A percentile compares a stretch with the other conserved stretches of the same genome.
Evolutionary conservation across 2,329 filamentous ascomycete species (phyloP).

Genomic region (Pseudopithomyces maydicus): DNA sequence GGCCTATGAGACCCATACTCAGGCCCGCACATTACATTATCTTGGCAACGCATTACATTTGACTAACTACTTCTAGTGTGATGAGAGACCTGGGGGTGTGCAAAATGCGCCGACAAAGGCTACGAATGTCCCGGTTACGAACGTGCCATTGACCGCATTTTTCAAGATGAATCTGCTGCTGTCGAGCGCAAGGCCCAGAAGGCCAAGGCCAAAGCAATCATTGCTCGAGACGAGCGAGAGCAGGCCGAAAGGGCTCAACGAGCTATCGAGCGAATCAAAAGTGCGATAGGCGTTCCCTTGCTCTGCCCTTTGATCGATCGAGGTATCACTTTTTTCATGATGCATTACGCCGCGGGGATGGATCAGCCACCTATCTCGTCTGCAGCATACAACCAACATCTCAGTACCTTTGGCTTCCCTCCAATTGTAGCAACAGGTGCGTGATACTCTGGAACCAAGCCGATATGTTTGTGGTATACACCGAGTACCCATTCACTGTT

Average conservation of each 20-base stretch:
- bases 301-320: constrained; percentile 33
- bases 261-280: constrained; percentile 10
- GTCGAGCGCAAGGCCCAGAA: constrained; percentile 33
- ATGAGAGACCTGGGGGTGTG: constrained; percentile 34
- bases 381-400: constrained; percentile 24
- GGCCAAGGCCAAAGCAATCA: constrained; percentile 36
- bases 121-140: constrained; percentile 40
- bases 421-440: constrained; percentile 32
- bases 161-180: constrained; percentile 37
- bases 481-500: background rate
- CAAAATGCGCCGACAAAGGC: constrained; percentile 30
- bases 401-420: constrained; percentile 38
- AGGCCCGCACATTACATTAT: background rate
- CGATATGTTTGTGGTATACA: background rate
- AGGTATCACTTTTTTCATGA: constrained; percentile 42
- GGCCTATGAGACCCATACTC: background rate
- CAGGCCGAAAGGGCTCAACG: background rate
- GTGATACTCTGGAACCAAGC: background rate
- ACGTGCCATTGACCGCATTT: constrained; percentile 31
- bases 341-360: constrained; percentile 27
- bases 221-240: constrained; percentile 26
- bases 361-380: constrained; percentile 36
- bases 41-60: background rate
- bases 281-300: constrained; percentile 18
- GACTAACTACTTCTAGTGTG: constrained; percentile 26